Evolutionary conservation across 345 rosid genomes (phyloP).

Genomic region (Eucalyptus sp.): DNA sequence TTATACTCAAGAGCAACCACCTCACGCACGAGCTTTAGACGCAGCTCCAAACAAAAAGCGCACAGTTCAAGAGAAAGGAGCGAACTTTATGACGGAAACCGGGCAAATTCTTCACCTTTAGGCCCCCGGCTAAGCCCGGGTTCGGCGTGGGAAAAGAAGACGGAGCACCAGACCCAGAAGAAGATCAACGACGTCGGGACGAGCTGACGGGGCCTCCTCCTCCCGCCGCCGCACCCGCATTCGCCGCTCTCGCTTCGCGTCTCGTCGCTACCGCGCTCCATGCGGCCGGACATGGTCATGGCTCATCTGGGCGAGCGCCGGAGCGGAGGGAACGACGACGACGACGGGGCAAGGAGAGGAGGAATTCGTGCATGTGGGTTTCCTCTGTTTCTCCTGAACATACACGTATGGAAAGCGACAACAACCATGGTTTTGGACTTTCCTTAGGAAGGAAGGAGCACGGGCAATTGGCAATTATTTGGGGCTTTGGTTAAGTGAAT

Average conservation of each 20-base stretch:
- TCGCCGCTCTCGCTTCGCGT: background rate
- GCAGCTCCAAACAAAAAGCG: background rate
- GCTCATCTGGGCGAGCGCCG: background rate
- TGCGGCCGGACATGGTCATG: background rate
- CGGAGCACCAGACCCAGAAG: constrained; percentile 54
- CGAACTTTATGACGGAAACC: background rate
- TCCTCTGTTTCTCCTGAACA: background rate
- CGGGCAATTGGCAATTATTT: background rate
- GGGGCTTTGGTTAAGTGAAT: background rate
- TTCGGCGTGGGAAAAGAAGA: constrained; percentile 44
- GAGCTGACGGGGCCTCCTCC: constrained; percentile 24
- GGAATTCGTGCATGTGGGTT: background rate
- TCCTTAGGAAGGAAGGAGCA: background rate
- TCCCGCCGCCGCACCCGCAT: background rate
- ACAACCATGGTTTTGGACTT: background rate
- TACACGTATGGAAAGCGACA: background rate
- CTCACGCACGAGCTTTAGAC: background rate
- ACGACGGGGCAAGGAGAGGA: background rate
- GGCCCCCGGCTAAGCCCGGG: constrained; percentile 57
- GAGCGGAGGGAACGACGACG: background rate
- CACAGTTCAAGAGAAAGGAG: background rate
- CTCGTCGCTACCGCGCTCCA: background rate
- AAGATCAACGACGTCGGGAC: constrained; percentile 48
- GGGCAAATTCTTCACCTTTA: constrained; percentile 27
- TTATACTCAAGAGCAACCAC: background rate